Conservation (phyloP, 2,329 filamentous ascomycete species). For the Huntiella abstrusa region DNA sequence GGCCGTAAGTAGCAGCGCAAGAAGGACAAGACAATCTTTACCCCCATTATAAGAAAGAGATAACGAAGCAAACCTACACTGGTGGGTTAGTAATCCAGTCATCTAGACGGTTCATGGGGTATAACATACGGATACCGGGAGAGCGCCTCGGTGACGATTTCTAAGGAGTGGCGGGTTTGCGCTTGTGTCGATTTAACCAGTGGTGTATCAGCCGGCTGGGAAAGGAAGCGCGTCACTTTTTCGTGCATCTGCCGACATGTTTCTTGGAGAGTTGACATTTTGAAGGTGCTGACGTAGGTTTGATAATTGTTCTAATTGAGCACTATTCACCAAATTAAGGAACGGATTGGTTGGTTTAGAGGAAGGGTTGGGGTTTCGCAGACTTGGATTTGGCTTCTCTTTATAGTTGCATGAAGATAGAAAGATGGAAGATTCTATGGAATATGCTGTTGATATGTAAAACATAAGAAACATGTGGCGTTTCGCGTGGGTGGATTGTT, state of each 20-base stretch:
- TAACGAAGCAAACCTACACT: constrained; percentile 8
- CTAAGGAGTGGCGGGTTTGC: constrained; percentile 55
- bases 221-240: constrained; percentile 38
- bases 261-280: constrained; percentile 16
- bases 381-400: too few species aligned
- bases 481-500: too few species aligned
- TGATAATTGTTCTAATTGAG: too few species aligned
- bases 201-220: constrained; percentile 14
- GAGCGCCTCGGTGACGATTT: constrained; percentile 57
- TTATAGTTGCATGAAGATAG: too few species aligned
- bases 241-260: constrained; percentile 35
- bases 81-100: not conserved
- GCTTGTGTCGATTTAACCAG: constrained; percentile 44
- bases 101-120: constrained; percentile 1
- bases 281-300: not conserved
- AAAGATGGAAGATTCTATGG: too few species aligned
- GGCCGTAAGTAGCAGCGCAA: constrained; percentile 65
- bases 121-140: constrained; percentile 48
- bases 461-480: too few species aligned
- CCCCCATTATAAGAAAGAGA: constrained; percentile 74
- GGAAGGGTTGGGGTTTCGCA: too few species aligned
- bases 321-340: too few species aligned
- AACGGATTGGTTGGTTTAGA: too few species aligned
- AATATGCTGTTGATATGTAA: too few species aligned
- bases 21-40: constrained; percentile 64